Base-by-base conservation (phyloP, 805 yeast species). In the Pichia gijzeniarum region DNA sequence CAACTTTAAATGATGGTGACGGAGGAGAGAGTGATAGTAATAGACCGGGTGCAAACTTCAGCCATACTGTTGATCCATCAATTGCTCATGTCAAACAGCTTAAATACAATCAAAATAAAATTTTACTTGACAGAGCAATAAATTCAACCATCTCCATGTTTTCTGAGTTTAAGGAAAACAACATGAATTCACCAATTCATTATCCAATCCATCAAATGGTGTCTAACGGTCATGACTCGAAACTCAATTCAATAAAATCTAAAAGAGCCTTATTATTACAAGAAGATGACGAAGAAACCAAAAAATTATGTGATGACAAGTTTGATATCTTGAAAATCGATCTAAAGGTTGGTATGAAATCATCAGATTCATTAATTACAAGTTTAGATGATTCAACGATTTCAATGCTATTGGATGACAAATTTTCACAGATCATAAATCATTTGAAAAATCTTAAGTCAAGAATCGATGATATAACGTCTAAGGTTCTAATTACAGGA, bases 401-500 rank as follows among this genome's bases (percentile, higher is more conserved):
- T 20, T 79, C 95, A 0, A 74, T 79, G 38, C 64, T 91, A 18
- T 66, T 91, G 33, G 84, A 80, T 45, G 80, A 80, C 38, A 85
- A 85, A 56, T 71, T 91, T 18, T 55, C 68, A 12, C 82, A 77
- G 48, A 82, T 83, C 17, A 64, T 77, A 10, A 78, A 77, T 52
- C 96, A 90, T 59, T 67, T 91, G 41, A 56, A 67, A 7, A 77
- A 89, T 16, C 68, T 95, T 50, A 79, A 80, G 51, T 93, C 82
- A 41, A 75, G 99, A 54, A 82, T 93, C 14, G 93, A 84, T 52
- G 96, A 95, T 56, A 87, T 93, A 0, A 76, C 91, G 0, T 90
- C 98, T 2, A 91, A 91, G 56, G 97, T 93, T 1, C 80, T 93
- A 50, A 90, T 93, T 33, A 95, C 99, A 2, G 99, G 99, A 42